Conservation (phyloP, 257 asterid genomes). For the Ilex aquifolium region DNA sequence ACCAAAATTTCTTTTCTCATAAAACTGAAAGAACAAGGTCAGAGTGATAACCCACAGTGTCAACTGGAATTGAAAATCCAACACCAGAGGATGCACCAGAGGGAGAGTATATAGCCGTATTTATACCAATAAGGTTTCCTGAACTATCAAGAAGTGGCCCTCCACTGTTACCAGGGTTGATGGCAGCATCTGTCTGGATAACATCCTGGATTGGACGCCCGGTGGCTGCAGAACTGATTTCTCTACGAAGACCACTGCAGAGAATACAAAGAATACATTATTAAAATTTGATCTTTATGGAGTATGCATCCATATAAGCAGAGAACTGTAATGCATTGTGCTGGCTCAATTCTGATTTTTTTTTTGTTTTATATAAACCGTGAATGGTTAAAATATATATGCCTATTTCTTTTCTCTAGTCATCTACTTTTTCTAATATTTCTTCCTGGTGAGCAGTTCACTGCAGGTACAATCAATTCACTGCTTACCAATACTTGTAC, state of each 20-base stretch:
- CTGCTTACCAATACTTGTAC: no score
- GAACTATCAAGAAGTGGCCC: slow-evolving; percentile 99
- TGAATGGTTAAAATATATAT: no score
- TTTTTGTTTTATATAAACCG: no score
- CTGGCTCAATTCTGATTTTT: no score
- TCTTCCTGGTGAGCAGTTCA: no score
- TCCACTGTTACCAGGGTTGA: slow-evolving; percentile 98
- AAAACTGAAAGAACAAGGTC: neutral
- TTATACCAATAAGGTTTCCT: slow-evolving; percentile 92
- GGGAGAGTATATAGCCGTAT: slow-evolving; percentile 98
- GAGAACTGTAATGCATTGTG: no score
- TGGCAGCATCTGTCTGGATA: slow-evolving; percentile 99
- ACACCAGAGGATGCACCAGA: slow-evolving; percentile 99
- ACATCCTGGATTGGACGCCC: slow-evolving; percentile 99
- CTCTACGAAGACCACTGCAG: slow-evolving; percentile 88
- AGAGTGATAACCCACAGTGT: slow-evolving; percentile 60
- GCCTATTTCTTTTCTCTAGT: no score
- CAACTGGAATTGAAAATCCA: slow-evolving; percentile 98
- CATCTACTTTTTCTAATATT: no score
- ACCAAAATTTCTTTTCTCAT: no score
- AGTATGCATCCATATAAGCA: no score
- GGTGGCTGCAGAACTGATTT: slow-evolving; percentile 96
- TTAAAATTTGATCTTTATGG: no score
- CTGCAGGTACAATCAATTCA: no score
- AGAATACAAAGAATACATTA: neutral